Conservation (phyloP, 768 basidiomycete species). For the Russula ochroleuca region DNA sequence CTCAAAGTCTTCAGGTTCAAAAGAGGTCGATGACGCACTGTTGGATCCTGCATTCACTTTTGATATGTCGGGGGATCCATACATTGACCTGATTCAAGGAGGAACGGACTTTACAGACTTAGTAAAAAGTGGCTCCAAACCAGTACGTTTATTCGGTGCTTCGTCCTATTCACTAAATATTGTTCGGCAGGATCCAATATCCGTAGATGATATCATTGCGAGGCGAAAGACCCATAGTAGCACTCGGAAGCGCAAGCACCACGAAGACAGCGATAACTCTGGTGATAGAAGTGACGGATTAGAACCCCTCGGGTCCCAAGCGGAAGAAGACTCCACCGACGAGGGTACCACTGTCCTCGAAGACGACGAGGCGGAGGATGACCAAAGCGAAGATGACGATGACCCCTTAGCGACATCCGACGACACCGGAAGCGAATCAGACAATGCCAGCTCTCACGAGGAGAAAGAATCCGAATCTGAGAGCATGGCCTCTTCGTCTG, state of each 20-base stretch:
- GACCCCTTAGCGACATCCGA: constrained; percentile 23
- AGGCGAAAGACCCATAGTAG: constrained; percentile 47
- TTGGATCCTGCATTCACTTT: constrained; percentile 84
- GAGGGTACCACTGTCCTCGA: constrained; percentile 33
- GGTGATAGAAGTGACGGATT: not conserved
- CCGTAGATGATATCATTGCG: constrained; percentile 89
- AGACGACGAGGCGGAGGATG: constrained; percentile 40
- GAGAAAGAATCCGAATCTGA: constrained; percentile 30
- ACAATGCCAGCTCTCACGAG: constrained; percentile 30
- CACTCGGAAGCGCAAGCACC: constrained; percentile 61
- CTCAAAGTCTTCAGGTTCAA: constrained; percentile 22
- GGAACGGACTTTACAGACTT: constrained; percentile 46
- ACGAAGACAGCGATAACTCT: constrained; percentile 24
- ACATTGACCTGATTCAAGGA: constrained; percentile 49
- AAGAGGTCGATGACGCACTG: constrained; percentile 50
- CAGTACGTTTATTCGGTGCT: constrained; percentile 41
- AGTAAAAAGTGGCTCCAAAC: constrained; percentile 59
- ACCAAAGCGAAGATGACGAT: constrained; percentile 29
- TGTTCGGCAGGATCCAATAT: constrained; percentile 60
- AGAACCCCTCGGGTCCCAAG: constrained; percentile 21
- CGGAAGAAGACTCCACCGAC: constrained; percentile 33
- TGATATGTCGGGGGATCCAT: constrained; percentile 69
- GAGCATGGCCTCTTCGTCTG: constrained; percentile 52
- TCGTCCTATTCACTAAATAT: constrained; percentile 1
- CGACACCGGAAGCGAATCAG: constrained; percentile 27